Conservation (phyloP, 148 eudicot species). For the Amaranthus palmeri region DNA sequence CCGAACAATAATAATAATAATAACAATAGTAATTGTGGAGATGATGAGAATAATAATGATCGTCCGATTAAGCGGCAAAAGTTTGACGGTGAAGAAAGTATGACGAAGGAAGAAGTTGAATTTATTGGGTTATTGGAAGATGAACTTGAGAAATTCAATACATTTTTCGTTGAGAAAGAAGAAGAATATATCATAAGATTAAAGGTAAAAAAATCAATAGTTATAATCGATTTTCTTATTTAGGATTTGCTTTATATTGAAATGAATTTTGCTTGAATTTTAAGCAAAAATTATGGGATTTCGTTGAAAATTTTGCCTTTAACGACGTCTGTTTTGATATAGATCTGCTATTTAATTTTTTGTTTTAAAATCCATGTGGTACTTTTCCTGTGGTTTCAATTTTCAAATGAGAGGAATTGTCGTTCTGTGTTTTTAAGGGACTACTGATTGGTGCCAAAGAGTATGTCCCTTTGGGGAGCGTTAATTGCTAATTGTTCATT, state of each 20-base stretch:
- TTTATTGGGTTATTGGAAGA: conserved; percentile 67
- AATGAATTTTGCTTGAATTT: not conserved
- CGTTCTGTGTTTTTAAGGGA: conserved; percentile 3
- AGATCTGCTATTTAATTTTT: not conserved
- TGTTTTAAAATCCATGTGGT: not conserved
- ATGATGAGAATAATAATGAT: conserved; percentile 16
- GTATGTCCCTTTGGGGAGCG: conserved; percentile 9
- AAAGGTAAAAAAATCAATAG: conserved; percentile 43
- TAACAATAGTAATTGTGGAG: conserved; percentile 12
- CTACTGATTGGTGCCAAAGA: not conserved
- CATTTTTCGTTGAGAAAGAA: conserved; percentile 84
- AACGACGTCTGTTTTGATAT: conserved; percentile 1
- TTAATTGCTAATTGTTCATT: conserved; percentile 8
- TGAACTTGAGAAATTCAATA: conserved; percentile 85
- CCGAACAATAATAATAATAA: conserved; percentile 23
- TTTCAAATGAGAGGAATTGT: conserved; percentile 1
- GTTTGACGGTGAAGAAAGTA: conserved; percentile 30
- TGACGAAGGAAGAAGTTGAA: conserved; percentile 65
- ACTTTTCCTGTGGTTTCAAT: conserved; percentile 3
- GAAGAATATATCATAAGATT: conserved; percentile 90
- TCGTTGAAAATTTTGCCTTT: not conserved
- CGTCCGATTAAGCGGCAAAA: conserved; percentile 45
- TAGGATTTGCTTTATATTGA: not conserved
- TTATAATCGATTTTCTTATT: not conserved
- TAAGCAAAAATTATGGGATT: not conserved